These are phyloP conservation scores for Eucalyptus decipiens DNA, from an alignment of 345 rosid genomes.

Conservation along the genomic window DNA sequence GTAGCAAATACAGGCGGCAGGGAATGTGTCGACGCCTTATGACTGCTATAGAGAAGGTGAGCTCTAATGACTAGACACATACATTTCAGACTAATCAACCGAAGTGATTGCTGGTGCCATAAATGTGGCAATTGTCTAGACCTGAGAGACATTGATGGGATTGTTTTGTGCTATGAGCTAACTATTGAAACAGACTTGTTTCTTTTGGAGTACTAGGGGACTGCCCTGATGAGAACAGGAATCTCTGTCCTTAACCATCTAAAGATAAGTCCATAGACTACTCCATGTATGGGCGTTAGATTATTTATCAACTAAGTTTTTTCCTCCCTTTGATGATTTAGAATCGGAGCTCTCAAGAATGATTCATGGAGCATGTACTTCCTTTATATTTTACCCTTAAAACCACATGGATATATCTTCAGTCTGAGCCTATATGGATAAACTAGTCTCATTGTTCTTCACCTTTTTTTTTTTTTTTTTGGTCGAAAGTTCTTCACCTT, in stretches of 20 bases:
- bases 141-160: background rate
- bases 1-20: constrained; percentile 74
- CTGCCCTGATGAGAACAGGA: background rate
- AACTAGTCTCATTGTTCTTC: background rate
- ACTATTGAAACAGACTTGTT: background rate
- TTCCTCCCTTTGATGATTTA: background rate
- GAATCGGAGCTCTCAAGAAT: background rate
- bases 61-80: background rate
- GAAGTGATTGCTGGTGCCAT: background rate
- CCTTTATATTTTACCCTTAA: background rate
- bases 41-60: constrained; percentile 80
- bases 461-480: background rate
- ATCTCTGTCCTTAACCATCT: background rate
- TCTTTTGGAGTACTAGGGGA: background rate
- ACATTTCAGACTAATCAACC: background rate
- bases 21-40: constrained; percentile 89
- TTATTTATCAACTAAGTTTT: background rate
- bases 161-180: background rate
- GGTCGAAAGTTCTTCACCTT: background rate
- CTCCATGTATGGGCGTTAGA: background rate
- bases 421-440: background rate
- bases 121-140: background rate
- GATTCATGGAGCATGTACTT: background rate
- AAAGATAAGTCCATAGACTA: background rate
- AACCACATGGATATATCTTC: background rate